These are phyloP conservation scores for Rhodotorula toruloides DNA, from an alignment of 768 basidiomycete species.

Conservation along the genomic window DNA sequence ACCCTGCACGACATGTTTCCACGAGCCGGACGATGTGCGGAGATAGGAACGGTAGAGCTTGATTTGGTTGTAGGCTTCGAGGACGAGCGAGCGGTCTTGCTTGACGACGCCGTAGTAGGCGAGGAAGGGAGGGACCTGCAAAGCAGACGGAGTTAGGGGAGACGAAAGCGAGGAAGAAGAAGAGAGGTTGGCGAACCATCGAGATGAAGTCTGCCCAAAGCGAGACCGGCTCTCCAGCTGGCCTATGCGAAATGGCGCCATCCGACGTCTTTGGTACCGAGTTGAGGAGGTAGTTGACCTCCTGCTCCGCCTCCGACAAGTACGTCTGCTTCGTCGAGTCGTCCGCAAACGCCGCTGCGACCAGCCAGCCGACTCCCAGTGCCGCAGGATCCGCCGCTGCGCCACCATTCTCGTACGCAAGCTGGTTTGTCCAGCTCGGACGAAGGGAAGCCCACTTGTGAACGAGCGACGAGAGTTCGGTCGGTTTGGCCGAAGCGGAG, in stretches of 20 bases:
- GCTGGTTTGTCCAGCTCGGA: conserved; percentile 47
- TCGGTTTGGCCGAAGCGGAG: not conserved
- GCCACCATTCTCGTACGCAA: conserved; percentile 57
- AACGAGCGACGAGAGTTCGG: conserved; percentile 45
- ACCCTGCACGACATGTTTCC: conserved; percentile 73
- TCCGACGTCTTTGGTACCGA: conserved; percentile 57
- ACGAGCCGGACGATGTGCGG: conserved; percentile 54
- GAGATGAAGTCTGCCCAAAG: conserved; percentile 47
- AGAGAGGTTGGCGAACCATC: conserved; percentile 55
- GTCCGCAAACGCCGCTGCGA: conserved; percentile 11
- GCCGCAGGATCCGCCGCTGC: conserved; percentile 65
- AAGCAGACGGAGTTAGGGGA: too few relatives aligned
- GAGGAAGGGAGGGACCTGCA: conserved; percentile 23
- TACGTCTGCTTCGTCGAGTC: conserved; percentile 60
- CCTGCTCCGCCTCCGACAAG: conserved; percentile 50
- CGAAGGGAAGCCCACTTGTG: conserved; percentile 54
- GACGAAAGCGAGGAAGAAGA: not conserved
- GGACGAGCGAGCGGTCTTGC: conserved; percentile 57
- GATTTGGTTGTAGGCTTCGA: conserved; percentile 66
- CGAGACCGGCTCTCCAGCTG: conserved; percentile 41
- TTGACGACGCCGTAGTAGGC: conserved; percentile 63
- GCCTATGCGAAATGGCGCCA: conserved; percentile 76
- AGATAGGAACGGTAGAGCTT: conserved; percentile 66
- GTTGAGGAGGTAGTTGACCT: conserved; percentile 60
- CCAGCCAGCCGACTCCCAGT: conserved; percentile 33